Evolutionary conservation across 2,329 filamentous ascomycete genomes (phyloP).

Genomic region (Scleromitrula shiraiana): DNA sequence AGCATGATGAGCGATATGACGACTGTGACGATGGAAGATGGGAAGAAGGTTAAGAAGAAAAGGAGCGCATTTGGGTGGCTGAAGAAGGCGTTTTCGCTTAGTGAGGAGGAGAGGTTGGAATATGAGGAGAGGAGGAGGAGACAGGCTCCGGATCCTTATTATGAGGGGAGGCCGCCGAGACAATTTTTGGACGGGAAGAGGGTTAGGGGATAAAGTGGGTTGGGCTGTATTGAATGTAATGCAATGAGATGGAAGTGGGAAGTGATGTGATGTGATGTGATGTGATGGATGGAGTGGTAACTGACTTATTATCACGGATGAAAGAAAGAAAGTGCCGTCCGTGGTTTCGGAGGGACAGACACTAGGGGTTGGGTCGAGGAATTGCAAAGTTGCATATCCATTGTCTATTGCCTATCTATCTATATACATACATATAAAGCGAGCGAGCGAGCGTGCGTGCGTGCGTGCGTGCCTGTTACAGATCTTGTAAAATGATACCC

Average conservation of each 20-base stretch:
- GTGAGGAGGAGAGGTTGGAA: slow-evolving; percentile 52
- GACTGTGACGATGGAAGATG: slow-evolving; percentile 30
- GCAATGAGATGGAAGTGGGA: too few relatives aligned
- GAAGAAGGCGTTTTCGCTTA: slow-evolving; percentile 58
- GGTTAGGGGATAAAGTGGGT: slow-evolving; percentile 5
- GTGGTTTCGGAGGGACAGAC: too few relatives aligned
- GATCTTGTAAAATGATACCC: slow-evolving; percentile 9
- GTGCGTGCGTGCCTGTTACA: neutral
- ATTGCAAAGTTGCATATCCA: too few relatives aligned
- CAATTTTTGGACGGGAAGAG: slow-evolving; percentile 24
- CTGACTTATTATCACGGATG: too few relatives aligned
- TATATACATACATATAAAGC: too few relatives aligned
- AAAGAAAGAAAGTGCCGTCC: too few relatives aligned
- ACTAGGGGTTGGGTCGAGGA: too few relatives aligned
- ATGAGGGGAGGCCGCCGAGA: slow-evolving; percentile 10
- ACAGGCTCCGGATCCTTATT: slow-evolving; percentile 14
- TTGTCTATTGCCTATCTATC: too few relatives aligned
- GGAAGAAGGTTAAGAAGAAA: slow-evolving; percentile 51
- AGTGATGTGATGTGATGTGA: neutral
- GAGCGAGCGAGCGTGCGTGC: slow-evolving; percentile 5
- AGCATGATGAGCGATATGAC: slow-evolving; percentile 49
- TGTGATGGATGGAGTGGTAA: too few relatives aligned
- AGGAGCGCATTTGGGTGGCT: slow-evolving; percentile 60
- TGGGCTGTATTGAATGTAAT: neutral
- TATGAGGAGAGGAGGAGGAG: slow-evolving; percentile 46